Conservation (phyloP, 805 yeast species). For the Komagataella mondaviorum region DNA sequence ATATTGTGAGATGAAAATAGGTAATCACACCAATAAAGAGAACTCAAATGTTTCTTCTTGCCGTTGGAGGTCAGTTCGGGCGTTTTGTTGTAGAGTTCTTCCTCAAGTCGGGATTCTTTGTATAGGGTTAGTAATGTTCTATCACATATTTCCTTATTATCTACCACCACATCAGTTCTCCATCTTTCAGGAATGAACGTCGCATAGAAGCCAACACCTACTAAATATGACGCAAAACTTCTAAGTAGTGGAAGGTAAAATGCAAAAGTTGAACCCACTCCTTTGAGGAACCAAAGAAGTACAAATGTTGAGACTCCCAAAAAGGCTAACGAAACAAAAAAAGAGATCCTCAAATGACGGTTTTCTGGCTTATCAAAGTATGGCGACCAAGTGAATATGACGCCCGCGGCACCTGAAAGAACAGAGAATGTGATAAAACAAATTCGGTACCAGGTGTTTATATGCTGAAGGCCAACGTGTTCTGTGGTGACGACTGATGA, state of each 20-base stretch:
- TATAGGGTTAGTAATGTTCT: constrained; percentile 18
- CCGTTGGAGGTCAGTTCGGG: constrained; percentile 22
- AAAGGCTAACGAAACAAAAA: constrained; percentile 66
- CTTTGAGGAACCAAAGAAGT: constrained; percentile 40
- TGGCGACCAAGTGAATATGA: constrained; percentile 84
- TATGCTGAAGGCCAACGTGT: constrained; percentile 59
- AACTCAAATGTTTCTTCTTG: constrained; percentile 21
- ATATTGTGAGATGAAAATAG: constrained; percentile 69
- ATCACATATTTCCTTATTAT: constrained; percentile 22
- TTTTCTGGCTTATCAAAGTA: constrained; percentile 80
- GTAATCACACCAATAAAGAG: constrained; percentile 81
- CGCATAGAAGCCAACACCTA: constrained; percentile 83
- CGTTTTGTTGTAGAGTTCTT: constrained; percentile 17
- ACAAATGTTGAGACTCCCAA: constrained; percentile 60
- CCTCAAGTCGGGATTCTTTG: constrained; percentile 9
- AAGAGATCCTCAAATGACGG: constrained; percentile 63
- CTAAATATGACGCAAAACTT: constrained; percentile 60
- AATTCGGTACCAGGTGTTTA: constrained; percentile 26
- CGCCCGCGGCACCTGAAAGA: constrained; percentile 58
- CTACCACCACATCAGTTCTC: constrained; percentile 54
- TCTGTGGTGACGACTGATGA: constrained; percentile 83
- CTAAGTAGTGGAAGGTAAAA: constrained; percentile 59
- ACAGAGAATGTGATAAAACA: constrained; percentile 48
- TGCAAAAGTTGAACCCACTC: constrained; percentile 33
- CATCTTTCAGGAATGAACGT: constrained; percentile 82